Conservation (phyloP, 345 rosid genomes). For the Eucalyptus regnans region DNA sequence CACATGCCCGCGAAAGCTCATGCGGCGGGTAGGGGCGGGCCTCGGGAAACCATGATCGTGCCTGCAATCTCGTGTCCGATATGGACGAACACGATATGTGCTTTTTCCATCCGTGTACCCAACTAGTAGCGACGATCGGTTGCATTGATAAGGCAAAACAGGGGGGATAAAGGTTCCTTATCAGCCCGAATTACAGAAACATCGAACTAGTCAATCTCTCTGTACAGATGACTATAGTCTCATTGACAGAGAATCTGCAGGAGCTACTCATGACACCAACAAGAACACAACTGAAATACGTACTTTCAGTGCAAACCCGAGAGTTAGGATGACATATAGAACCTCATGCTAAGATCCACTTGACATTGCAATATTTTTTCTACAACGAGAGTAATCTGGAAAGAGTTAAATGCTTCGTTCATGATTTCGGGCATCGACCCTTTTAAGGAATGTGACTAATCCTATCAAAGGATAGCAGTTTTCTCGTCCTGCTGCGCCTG, state of each 20-base stretch:
- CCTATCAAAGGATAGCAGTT: background rate
- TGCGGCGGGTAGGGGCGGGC: background rate
- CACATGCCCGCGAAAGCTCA: background rate
- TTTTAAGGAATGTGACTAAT: background rate
- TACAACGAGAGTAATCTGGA: background rate
- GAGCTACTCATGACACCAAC: background rate
- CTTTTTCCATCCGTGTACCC: background rate
- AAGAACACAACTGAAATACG: background rate
- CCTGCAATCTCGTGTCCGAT: background rate
- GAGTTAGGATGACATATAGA: background rate
- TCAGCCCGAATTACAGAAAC: background rate
- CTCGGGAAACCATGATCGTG: accelerated
- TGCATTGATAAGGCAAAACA: background rate
- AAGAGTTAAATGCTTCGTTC: background rate
- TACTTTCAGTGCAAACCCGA: background rate
- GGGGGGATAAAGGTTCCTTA: background rate
- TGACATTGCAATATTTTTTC: background rate
- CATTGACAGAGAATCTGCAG: background rate
- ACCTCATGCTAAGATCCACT: background rate
- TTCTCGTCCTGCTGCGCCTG: background rate
- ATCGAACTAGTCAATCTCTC: background rate
- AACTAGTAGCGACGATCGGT: background rate
- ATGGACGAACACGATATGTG: background rate
- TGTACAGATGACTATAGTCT: background rate
- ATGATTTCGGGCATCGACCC: background rate